These are phyloP conservation scores for Wallacemonas sp. DNA, from an alignment of 208 protist species.

Conservation along the genomic window DNA sequence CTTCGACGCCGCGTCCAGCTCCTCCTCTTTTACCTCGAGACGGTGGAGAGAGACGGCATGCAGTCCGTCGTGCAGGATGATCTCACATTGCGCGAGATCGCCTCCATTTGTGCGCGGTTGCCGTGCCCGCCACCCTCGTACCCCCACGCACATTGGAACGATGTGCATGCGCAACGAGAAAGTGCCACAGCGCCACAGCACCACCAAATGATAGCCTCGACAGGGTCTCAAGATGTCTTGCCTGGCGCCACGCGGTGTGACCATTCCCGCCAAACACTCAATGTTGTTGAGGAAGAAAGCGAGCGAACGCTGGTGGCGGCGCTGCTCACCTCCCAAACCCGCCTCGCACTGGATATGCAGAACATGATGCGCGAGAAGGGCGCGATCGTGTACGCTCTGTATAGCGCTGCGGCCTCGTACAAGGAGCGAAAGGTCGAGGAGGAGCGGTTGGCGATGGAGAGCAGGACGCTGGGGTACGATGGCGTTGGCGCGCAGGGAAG, in stretches of 20 bases:
- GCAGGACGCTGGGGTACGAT: too few relatives aligned
- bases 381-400: not conserved
- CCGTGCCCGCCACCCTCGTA: not conserved
- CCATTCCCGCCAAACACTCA: not conserved
- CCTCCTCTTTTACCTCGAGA: conserved; percentile 33
- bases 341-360: conserved; percentile 4
- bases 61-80: conserved; percentile 15
- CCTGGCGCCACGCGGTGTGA: too few relatives aligned
- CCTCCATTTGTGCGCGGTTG: conserved; percentile 8
- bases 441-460: too few relatives aligned
- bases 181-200: not conserved
- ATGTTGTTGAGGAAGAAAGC: conserved; percentile 7
- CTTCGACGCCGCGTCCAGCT: conserved; percentile 30
- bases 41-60: conserved; percentile 18
- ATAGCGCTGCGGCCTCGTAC: not conserved
- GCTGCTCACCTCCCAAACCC: conserved; percentile 21
- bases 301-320: conserved; percentile 11
- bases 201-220: too few relatives aligned
- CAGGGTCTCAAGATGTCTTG: too few relatives aligned
- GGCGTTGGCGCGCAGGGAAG: too few relatives aligned
- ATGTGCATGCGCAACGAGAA: conserved; percentile 4
- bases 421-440: not conserved
- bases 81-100: conserved; percentile 16
- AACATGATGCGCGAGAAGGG: conserved; percentile 5
- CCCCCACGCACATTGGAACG: conserved; percentile 9